Evolutionary conservation across 2,329 filamentous ascomycete genomes (phyloP).

Genomic region (Pyrenophora teres): DNA sequence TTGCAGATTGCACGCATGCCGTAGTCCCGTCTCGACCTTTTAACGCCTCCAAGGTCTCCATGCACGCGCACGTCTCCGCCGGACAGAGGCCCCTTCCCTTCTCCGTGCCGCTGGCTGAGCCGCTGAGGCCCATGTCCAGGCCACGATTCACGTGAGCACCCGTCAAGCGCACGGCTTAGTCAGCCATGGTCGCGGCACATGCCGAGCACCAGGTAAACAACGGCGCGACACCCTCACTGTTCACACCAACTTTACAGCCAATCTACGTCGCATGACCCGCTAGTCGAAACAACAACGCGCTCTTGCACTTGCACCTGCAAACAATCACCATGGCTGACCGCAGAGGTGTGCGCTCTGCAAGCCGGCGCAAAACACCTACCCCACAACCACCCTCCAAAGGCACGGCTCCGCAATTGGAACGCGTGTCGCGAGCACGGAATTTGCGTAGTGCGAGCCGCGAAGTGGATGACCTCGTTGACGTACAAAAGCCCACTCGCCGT

Average conservation of each 20-base stretch:
- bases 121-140: slow-evolving; percentile 1
- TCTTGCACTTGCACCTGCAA: not conserved
- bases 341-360: slow-evolving; percentile 38
- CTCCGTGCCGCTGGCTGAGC: slow-evolving; percentile 19
- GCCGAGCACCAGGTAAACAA: slow-evolving; percentile 6
- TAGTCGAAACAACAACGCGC: not conserved
- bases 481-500: slow-evolving; percentile 29
- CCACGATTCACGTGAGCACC: slow-evolving; percentile 24
- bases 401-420: slow-evolving; percentile 25
- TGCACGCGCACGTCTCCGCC: slow-evolving; percentile 17
- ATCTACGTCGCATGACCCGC: slow-evolving; percentile 13
- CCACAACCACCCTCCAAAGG: slow-evolving; percentile 33
- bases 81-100: slow-evolving; percentile 30
- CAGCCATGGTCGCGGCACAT: slow-evolving; percentile 9
- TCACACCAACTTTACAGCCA: slow-evolving; percentile 1
- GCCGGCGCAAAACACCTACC: slow-evolving; percentile 42
- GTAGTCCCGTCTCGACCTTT: slow-evolving; percentile 14
- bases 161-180: slow-evolving; percentile 9
- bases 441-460: slow-evolving; percentile 51
- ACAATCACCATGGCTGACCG: slow-evolving; percentile 38
- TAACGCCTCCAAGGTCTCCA: slow-evolving; percentile 14
- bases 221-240: slow-evolving; percentile 7
- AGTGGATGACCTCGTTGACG: slow-evolving; percentile 26
- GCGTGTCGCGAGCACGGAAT: slow-evolving; percentile 33
- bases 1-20: not conserved